A percentile compares a stretch with the other conserved stretches of the same genome.
phyloP scores from a whole-genome alignment of 805 yeast species.

The Alloascoidea africana region DNA sequence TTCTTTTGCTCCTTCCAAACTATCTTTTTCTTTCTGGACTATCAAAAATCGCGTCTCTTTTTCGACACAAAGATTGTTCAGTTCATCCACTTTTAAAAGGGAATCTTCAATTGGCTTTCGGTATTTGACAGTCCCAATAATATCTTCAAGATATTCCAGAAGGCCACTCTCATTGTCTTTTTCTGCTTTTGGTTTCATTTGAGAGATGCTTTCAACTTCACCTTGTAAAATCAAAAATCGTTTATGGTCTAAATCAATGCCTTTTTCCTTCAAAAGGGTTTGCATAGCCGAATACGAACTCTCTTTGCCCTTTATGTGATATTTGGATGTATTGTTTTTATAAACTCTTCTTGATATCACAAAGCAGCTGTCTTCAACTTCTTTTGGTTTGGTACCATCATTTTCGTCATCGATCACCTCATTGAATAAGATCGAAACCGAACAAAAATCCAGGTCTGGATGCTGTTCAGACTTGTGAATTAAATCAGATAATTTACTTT shows the following conservation, averaged over 20 bases:
- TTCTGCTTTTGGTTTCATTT: constrained; percentile 97
- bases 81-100: constrained; percentile 43
- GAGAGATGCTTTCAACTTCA: constrained; percentile 96
- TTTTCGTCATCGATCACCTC: constrained; percentile 45
- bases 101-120: constrained; percentile 61
- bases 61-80: constrained; percentile 69
- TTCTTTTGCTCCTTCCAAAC: constrained; percentile 33
- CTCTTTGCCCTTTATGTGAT: constrained; percentile 53
- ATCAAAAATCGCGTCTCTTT: constrained; percentile 67
- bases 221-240: constrained; percentile 92
- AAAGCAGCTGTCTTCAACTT: constrained; percentile 39
- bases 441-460: constrained; percentile 56
- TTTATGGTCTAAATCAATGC: constrained; percentile 90
- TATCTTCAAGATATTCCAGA: constrained; percentile 88
- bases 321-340: constrained; percentile 62
- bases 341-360: constrained; percentile 72
- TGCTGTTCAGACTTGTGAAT: constrained; percentile 79
- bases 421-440: constrained; percentile 81
- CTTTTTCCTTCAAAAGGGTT: constrained; percentile 53
- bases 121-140: constrained; percentile 85
- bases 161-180: constrained; percentile 85
- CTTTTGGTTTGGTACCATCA: constrained; percentile 25
- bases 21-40: constrained; percentile 61
- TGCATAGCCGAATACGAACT: constrained; percentile 76
- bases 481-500: constrained; percentile 79